Conservation (phyloP, 2,329 filamentous ascomycete genomes). For the Aspergillus fumigatiaffinis region DNA sequence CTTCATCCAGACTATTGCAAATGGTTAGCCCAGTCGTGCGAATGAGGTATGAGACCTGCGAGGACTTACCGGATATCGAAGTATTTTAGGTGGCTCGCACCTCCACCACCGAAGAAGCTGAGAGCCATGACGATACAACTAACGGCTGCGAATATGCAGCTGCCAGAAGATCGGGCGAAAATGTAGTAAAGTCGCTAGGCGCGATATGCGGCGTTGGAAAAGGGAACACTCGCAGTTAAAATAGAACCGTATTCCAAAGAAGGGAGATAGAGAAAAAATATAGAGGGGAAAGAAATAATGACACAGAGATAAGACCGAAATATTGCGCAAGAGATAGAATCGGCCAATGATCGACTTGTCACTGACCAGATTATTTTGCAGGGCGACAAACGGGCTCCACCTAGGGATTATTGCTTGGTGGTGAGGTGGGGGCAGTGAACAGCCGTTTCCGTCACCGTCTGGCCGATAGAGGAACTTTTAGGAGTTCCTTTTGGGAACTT, state of each 20-base stretch:
- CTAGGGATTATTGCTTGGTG: slow-evolving; percentile 6
- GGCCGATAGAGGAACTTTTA: slow-evolving; percentile 2
- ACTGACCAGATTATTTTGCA: slow-evolving; percentile 40
- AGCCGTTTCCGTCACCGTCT: slow-evolving; percentile 29
- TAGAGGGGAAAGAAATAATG: slow-evolving; percentile 13
- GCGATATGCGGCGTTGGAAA: background rate
- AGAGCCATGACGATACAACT: slow-evolving; percentile 37
- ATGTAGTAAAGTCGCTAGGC: background rate
- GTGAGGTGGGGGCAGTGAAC: slow-evolving; percentile 9
- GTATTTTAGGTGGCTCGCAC: slow-evolving; percentile 45
- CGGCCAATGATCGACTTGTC: slow-evolving; percentile 28
- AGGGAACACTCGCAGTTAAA: background rate
- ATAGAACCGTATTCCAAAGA: slow-evolving; percentile 1
- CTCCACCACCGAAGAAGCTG: slow-evolving; percentile 42
- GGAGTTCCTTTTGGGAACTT: background rate
- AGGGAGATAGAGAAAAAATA: slow-evolving; percentile 10
- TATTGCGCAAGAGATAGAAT: slow-evolving; percentile 12
- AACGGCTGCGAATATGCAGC: slow-evolving; percentile 19
- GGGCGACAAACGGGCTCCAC: slow-evolving; percentile 40
- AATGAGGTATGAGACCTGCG: slow-evolving; percentile 9
- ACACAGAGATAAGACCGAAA: slow-evolving; percentile 15
- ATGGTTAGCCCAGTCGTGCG: slow-evolving; percentile 15
- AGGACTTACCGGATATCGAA: slow-evolving; percentile 46
- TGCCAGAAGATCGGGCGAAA: slow-evolving; percentile 9
- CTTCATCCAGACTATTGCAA: slow-evolving; percentile 63